These are phyloP conservation scores for Geotrichum candidum DNA, from an alignment of 1,139 yeast species.

Conservation along the genomic window DNA sequence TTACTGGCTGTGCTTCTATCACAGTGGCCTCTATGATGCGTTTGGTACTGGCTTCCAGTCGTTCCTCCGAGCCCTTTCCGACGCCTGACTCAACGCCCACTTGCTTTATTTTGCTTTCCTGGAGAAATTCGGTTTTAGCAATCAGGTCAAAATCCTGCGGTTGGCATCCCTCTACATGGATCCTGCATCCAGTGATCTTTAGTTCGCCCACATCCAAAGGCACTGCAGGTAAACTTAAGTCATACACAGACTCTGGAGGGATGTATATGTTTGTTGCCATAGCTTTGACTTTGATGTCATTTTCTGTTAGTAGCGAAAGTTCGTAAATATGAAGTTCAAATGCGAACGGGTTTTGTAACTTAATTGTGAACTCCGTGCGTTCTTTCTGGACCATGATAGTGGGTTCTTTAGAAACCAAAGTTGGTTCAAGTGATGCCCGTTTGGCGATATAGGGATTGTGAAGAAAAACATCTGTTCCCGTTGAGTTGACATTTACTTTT, in stretches of 20 bases:
- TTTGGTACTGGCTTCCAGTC: constrained; percentile 11
- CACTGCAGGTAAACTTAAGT: constrained; percentile 40
- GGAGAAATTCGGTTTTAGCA: constrained; percentile 23
- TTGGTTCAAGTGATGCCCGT: constrained; percentile 12
- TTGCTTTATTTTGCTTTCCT: constrained; percentile 29
- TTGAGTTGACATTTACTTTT: background rate
- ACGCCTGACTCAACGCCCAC: constrained; percentile 28
- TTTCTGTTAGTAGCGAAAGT: constrained; percentile 33
- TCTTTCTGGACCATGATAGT: constrained; percentile 27
- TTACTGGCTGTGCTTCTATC: constrained; percentile 60
- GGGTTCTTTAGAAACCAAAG: background rate
- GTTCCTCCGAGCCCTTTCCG: constrained; percentile 8
- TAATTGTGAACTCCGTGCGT: constrained; percentile 39
- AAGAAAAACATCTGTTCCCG: constrained; percentile 28
- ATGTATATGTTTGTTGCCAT: constrained; percentile 30
- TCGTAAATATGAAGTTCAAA: constrained; percentile 64
- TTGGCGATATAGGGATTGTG: constrained; percentile 39
- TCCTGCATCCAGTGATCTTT: constrained; percentile 40
- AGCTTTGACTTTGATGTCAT: constrained; percentile 23
- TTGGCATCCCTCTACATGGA: constrained; percentile 45
- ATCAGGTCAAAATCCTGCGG: constrained; percentile 36
- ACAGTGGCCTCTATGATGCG: constrained; percentile 37
- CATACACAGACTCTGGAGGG: constrained; percentile 40
- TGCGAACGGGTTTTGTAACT: constrained; percentile 73
- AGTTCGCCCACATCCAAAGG: constrained; percentile 43